Evolutionary conservation across 306 rosid genomes (phyloP).

Genomic region (Acacia confusa): DNA sequence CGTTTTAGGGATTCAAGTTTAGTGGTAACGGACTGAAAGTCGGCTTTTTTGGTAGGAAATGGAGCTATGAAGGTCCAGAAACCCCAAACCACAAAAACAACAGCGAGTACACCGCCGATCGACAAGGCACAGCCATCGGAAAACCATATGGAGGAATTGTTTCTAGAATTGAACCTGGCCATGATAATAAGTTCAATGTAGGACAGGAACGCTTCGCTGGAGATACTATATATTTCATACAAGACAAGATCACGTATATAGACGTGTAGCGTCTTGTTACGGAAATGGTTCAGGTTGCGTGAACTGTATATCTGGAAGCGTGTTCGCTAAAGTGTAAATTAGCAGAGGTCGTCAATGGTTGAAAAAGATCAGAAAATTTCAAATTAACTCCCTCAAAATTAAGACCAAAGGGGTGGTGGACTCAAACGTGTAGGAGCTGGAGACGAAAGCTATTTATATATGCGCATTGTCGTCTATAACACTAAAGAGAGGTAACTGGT

Average conservation of each 20-base stretch:
- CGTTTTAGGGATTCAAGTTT: not conserved
- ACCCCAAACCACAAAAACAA: conserved; percentile 61
- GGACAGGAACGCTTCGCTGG: conserved; percentile 37
- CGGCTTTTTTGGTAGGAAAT: conserved; percentile 21
- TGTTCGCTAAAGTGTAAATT: conserved; percentile 5
- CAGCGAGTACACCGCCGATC: conserved; percentile 61
- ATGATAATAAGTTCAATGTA: conserved; percentile 31
- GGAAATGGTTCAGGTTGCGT: conserved; percentile 5
- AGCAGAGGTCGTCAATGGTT: conserved; percentile 10
- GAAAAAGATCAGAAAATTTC: not conserved
- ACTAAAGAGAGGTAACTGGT: not conserved
- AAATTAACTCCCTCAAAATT: not conserved
- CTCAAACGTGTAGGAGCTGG: not conserved
- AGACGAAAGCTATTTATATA: not conserved
- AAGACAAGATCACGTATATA: not conserved
- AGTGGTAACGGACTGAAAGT: not conserved
- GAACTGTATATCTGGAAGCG: not conserved
- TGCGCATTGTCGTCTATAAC: conserved; percentile 27
- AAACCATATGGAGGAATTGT: conserved; percentile 44
- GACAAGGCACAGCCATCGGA: conserved; percentile 56
- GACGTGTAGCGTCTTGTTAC: not conserved
- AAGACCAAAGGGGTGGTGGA: not conserved
- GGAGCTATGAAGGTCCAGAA: conserved; percentile 46
- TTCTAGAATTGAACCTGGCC: conserved; percentile 46
- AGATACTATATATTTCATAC: conserved; percentile 36